Percentiles rank a stretch among this genome's conserved stretches.
phyloP scores from a whole-genome alignment of 352 stramenopile species.

The Pythium aquatile region DNA sequence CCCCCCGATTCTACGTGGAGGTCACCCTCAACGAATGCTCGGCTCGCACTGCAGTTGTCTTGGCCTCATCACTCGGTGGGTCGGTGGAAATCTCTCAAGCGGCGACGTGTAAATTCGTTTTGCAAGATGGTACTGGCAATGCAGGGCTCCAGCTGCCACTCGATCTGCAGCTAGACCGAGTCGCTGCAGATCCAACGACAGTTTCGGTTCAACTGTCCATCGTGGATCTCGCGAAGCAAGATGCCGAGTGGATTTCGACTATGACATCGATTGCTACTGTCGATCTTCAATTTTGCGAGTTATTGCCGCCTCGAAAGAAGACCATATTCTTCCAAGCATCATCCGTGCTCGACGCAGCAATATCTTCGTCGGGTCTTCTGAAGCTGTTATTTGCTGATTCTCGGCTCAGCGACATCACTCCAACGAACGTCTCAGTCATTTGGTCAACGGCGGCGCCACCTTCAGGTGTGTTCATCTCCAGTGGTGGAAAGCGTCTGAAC shows the following conservation, averaged over 20 bases:
- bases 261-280: slow-evolving; percentile 4
- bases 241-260: slow-evolving; percentile 7
- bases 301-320: slow-evolving; percentile 7
- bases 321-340: slow-evolving; percentile 13
- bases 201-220: slow-evolving; percentile 16
- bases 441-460: slow-evolving; percentile 8
- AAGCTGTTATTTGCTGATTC: slow-evolving; percentile 6
- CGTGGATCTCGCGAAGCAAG: neutral
- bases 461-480: slow-evolving; percentile 1
- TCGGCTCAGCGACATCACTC: neutral
- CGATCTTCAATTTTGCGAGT: slow-evolving; percentile 20
- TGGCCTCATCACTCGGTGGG: neutral
- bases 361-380: neutral
- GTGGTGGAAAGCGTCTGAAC: neutral
- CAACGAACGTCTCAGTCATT: slow-evolving; percentile 15
- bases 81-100: neutral
- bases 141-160: slow-evolving; percentile 16
- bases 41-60: neutral
- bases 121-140: slow-evolving; percentile 11
- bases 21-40: neutral
- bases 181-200: neutral
- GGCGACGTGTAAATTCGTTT: slow-evolving; percentile 18
- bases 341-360: neutral
- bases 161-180: slow-evolving; percentile 16
- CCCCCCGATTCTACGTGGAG: slow-evolving; percentile 7